Conservation (phyloP, 106 monocot species). For the Dioscorea alata region DNA sequence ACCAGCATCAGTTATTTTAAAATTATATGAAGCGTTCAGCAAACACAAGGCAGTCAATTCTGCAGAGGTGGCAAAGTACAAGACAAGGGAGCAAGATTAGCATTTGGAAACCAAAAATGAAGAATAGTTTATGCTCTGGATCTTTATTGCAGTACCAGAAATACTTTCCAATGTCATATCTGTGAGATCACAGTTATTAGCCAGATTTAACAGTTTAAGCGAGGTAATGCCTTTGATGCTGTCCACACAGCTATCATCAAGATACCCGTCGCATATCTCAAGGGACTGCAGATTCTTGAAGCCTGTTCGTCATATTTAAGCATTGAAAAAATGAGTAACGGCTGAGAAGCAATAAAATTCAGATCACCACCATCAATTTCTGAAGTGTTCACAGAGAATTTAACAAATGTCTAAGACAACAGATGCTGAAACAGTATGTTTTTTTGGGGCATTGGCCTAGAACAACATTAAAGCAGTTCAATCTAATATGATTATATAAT, state of each 20-base stretch:
- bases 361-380: no score
- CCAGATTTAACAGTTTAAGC: conserved; percentile 77
- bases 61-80: conserved; percentile 2
- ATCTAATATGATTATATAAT: no score
- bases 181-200: conserved; percentile 83
- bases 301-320: conserved; percentile 24
- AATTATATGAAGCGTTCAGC: conserved; percentile 52
- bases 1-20: conserved; percentile 57
- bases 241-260: conserved; percentile 84
- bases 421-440: no score
- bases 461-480: no score
- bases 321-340: no score
- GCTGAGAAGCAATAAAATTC: no score
- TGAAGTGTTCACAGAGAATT: no score
- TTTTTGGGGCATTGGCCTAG: no score
- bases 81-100: no score
- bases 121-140: no score
- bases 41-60: conserved; percentile 58
- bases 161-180: conserved; percentile 78
- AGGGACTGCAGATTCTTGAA: conserved; percentile 86
- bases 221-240: conserved; percentile 77
- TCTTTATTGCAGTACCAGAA: conserved; percentile 45
- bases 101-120: no score
- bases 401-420: no score
- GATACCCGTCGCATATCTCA: conserved; percentile 81